Base-by-base conservation (phyloP, 2,329 filamentous ascomycete genomes). In the Botrytis fragariae region DNA sequence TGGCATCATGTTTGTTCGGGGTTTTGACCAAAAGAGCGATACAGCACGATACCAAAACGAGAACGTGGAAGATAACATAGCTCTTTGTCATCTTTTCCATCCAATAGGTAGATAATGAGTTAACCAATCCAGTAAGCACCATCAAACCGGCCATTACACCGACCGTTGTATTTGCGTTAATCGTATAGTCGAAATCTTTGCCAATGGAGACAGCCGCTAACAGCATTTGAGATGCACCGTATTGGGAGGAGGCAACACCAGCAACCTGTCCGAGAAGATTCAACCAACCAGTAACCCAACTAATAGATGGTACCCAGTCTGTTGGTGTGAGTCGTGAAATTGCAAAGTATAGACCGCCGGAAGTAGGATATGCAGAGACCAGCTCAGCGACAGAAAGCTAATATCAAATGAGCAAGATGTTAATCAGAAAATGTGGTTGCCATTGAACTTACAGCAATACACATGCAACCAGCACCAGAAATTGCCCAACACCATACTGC, bases 401-500 rank as follows among this genome's bases (percentile, higher is more conserved):
- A 42, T 44, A 12, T 7, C 9, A 14, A 29, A 65, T 74, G n/a
- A 74, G 42, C 42, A 48, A 37, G 22, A 18, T 16, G 8, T 35
- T 57, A 16, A 29, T 9, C 12, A 12, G 14, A n/a, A 35, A 18
- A 22, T 37, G 32, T 7, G 16, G 35, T 29, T 63, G 18, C 3
- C 42, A 35, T 25, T 44, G 35, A 39, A 79, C 79, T 78, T 64
- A 80, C 79, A 67, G 84, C 83, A 69, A 89, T 87, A 76, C 86
- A 88, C 83, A 89, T 85, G 73, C 87, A 88, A 18, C 87, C 87
- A 62, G 83, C 81, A 70, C 87, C 87, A 42, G 86, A 86, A 73
- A 89, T 87, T 67, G 87, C 78, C 87, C 87, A 89, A 79, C 85
- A 88, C 87, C 87, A 89, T 7, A 89, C 84, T 12, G 84, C 86